phyloP scores from a whole-genome alignment of 805 yeast genomes.

The Yarrowia sp. region DNA sequence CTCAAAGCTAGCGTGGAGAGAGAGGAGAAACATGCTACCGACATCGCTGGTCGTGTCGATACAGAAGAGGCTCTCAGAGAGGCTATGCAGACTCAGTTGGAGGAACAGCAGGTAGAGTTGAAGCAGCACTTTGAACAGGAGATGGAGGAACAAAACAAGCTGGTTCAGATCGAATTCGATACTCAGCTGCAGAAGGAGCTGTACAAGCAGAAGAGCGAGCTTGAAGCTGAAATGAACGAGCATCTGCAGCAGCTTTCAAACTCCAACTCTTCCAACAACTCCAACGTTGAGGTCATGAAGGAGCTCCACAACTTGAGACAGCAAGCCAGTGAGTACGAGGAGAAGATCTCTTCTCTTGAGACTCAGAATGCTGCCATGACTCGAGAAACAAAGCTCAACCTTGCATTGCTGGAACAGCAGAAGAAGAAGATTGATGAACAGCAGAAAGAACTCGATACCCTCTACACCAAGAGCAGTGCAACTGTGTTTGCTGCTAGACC shows the following conservation, averaged over 20 bases:
- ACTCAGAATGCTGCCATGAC: slow-evolving; percentile 1
- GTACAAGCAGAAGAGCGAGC: neutral
- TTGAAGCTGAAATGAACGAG: slow-evolving; percentile 5
- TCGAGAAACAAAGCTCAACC: slow-evolving; percentile 10
- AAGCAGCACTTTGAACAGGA: neutral
- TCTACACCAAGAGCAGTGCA: slow-evolving; percentile 13
- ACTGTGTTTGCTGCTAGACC: neutral
- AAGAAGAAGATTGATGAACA: slow-evolving; percentile 4
- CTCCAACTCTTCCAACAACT: neutral
- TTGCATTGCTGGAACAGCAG: slow-evolving; percentile 5
- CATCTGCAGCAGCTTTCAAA: slow-evolving; percentile 4
- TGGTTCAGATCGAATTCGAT: slow-evolving; percentile 10
- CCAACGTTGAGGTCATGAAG: slow-evolving; percentile 4
- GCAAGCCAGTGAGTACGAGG: neutral
- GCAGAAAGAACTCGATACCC: neutral
- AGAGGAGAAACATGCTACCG: neutral
- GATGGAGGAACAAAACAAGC: slow-evolving; percentile 12
- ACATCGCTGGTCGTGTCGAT: neutral
- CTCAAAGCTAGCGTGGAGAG: neutral
- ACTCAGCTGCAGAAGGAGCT: slow-evolving; percentile 7
- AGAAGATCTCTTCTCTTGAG: neutral
- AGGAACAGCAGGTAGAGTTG: slow-evolving; percentile 2
- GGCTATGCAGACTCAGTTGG: neutral
- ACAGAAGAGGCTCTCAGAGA: slow-evolving; percentile 7
- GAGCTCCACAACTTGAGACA: slow-evolving; percentile 9